Evolutionary conservation across 208 protist genomes (phyloP).

Genomic region (Acanthamoeba royreba): DNA sequence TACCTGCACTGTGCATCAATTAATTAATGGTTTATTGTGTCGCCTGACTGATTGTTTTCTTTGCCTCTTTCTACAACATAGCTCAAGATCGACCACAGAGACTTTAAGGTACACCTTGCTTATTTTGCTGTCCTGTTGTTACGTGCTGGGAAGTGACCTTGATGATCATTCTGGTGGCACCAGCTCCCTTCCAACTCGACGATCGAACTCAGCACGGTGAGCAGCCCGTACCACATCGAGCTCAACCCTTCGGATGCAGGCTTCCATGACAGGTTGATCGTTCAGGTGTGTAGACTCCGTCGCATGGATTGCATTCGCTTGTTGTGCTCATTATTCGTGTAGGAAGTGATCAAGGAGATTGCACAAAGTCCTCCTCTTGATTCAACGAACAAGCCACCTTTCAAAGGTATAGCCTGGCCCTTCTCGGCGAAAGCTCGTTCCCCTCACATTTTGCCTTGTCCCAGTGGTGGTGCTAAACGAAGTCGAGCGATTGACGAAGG

Average conservation of each 20-base stretch:
- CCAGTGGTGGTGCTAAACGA: conserved; percentile 96
- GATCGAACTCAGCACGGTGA: conserved; percentile 95
- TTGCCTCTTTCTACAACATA: not conserved
- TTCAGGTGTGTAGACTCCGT: conserved; percentile 80
- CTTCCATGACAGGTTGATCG: conserved; percentile 94
- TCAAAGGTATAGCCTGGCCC: conserved; percentile 76
- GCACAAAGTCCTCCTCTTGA: conserved; percentile 90
- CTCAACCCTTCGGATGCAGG: conserved; percentile 98
- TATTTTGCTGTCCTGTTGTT: not conserved
- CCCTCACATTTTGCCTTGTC: not conserved
- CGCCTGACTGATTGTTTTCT: not conserved
- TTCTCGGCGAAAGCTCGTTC: too few relatives aligned
- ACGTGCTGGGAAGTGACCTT: not conserved
- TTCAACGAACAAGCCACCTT: conserved; percentile 23
- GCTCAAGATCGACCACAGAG: conserved; percentile 71
- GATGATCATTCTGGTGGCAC: not conserved
- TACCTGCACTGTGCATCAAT: conserved; percentile 69
- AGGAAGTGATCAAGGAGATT: conserved; percentile 99
- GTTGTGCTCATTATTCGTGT: conserved; percentile 41
- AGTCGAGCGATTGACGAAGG: conserved; percentile 93
- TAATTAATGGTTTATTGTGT: not conserved
- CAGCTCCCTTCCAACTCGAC: conserved; percentile 81
- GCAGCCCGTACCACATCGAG: conserved; percentile 97
- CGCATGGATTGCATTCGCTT: not conserved
- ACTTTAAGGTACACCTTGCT: conserved; percentile 58